Conservation (phyloP, 768 basidiomycete species). For the Psilocybe azurescens region DNA sequence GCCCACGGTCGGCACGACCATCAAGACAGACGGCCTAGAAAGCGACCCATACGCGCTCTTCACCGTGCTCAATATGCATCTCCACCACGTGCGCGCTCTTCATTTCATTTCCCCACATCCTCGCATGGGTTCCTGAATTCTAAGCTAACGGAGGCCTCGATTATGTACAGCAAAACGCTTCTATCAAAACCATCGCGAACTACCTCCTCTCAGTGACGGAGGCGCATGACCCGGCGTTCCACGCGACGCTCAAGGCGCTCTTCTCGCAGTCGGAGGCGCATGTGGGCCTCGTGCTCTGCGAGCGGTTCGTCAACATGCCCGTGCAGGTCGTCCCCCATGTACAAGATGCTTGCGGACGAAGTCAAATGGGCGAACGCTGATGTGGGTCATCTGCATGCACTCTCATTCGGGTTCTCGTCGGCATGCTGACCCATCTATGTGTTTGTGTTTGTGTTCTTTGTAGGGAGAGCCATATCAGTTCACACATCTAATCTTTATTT, state of each 20-base stretch:
- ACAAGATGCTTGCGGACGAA: conserved; percentile 86
- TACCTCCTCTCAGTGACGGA: conserved; percentile 74
- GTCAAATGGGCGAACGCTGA: conserved; percentile 73
- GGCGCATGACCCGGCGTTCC: conserved; percentile 50
- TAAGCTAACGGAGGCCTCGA: neutral
- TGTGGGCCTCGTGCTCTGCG: conserved; percentile 85
- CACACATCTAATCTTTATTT: conserved; percentile 76
- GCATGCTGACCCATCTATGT: neutral
- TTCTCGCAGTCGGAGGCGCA: conserved; percentile 57
- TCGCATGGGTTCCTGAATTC: neutral
- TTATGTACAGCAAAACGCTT: conserved; percentile 62
- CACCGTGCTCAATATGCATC: conserved; percentile 85
- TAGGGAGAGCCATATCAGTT: conserved; percentile 72
- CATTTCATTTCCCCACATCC: neutral
- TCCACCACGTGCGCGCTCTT: conserved; percentile 37
- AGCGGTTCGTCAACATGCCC: conserved; percentile 94
- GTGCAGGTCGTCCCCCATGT: conserved; percentile 94
- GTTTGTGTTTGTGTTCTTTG: neutral
- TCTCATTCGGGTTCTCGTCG: neutral
- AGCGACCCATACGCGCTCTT: conserved; percentile 92
- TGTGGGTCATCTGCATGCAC: conserved; percentile 42
- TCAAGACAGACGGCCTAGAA: conserved; percentile 90
- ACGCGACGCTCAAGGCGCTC: conserved; percentile 56
- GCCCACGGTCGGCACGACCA: conserved; percentile 80
- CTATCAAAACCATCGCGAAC: conserved; percentile 68